Evolutionary conservation across 129 eudicot genomes (phyloP), one percentile per base, ranked within the genome.

Genomic region (Lactuca sativa): DNA sequence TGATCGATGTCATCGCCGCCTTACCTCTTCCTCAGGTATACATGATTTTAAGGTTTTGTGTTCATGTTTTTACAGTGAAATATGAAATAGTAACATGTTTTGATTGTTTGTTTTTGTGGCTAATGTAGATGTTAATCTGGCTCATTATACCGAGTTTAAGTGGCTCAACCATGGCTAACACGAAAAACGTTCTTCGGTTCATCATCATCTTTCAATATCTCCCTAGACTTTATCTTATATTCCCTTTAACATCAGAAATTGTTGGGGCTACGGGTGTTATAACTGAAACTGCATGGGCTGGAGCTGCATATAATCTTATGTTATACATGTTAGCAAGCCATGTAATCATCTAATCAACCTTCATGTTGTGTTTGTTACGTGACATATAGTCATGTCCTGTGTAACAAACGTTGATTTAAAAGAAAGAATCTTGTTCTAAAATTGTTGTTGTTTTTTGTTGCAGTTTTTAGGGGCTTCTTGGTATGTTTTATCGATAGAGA

Each of bases 11-110:
- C 30, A 1, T 95, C 7, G 95, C 97, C 54, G 95, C 99, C 15
- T 83, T 95, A 62, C 99, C 99, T 49, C 93, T 93, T 75, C 99
- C 99, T 36, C 99, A 93, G 99, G 99, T 93, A 79, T 65, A 77
- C 34, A 17, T 9, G 21, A 47, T 71, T 47, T 44, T 31, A 15
- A 71, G 60, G 62, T 59, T 12, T 59, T 12, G 52, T 66, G 18
- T 49, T 15, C 7, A n/a, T 4, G 12, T 53, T 61, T 41, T 14
- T 38, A 6, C 8, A 73, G 5, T 9, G 59, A 0, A 14, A 49
- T 10, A 17, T 38, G 18, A 67, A 15, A 76, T 76, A 37, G 9
- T 10, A 30, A 43, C 51, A 64, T 37, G 32, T 54, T 17, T 60
- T 64, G 21, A 67, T 31, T 10, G 40, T 58, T 11, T 59, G 18